A percentile compares a stretch with the other conserved stretches of the same genome.
Evolutionary conservation across 2,329 filamentous ascomycete species (phyloP).

Genomic region (Pseudocercospora pini-densiflorae): DNA sequence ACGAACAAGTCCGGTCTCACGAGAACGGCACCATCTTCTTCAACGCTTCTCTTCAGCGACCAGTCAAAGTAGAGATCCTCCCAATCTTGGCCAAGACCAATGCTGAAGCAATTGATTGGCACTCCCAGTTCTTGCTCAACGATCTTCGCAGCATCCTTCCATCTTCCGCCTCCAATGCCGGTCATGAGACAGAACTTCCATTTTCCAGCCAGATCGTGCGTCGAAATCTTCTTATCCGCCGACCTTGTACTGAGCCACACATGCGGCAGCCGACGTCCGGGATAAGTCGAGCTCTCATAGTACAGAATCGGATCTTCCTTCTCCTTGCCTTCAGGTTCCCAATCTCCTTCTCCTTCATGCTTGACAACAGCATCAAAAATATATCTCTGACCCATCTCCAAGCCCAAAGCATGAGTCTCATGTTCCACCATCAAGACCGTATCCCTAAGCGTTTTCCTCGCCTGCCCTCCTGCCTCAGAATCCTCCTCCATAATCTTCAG

Average conservation of each 20-base stretch:
- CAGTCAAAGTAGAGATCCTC: constrained; percentile 65
- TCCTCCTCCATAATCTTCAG: constrained; percentile 16
- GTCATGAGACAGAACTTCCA: constrained; percentile 47
- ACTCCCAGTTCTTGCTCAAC: constrained; percentile 44
- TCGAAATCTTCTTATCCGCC: constrained; percentile 55
- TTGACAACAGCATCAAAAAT: constrained; percentile 48
- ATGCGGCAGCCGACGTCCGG: constrained; percentile 63
- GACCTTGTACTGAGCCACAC: constrained; percentile 60
- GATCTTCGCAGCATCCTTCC: constrained; percentile 50
- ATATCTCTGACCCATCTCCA: constrained; percentile 63
- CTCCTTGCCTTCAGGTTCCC: constrained; percentile 13
- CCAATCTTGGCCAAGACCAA: constrained; percentile 49
- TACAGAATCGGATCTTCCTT: constrained; percentile 46
- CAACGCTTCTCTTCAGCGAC: constrained; percentile 55
- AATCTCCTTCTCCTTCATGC: constrained; percentile 44
- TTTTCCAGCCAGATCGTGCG: constrained; percentile 62
- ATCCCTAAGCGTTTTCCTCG: constrained; percentile 6
- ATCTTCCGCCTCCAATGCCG: constrained; percentile 58
- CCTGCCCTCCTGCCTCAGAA: constrained; percentile 40
- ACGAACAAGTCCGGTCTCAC: constrained; percentile 63
- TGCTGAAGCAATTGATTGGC: constrained; percentile 53
- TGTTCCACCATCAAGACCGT: constrained; percentile 20
- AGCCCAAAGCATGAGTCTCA: constrained; percentile 57
- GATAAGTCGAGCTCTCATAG: constrained; percentile 51
- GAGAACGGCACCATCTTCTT: constrained; percentile 61